Base-by-base conservation (phyloP, 495 filamentous ascomycete genomes). In the Elaphomyces granulatus region DNA sequence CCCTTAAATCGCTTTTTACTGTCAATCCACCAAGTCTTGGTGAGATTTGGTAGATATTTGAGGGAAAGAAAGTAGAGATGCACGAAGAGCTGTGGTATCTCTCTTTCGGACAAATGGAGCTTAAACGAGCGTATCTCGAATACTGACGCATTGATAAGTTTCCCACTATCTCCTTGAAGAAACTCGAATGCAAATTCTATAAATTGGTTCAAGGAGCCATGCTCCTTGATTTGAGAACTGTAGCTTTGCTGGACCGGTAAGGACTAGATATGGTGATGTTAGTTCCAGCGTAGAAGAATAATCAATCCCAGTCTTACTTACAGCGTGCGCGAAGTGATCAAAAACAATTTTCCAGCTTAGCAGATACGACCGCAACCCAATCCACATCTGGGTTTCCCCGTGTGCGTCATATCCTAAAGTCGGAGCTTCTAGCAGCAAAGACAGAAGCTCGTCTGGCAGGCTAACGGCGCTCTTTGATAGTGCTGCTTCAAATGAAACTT, bases 281-380 rank as follows among this genome's bases (percentile, higher is more conserved):
- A 36, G 17, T 38, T 38, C 59, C 42, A 60, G 57, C 36, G 31
- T 30, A 19, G 1, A 14, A n/a, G n/a, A n/a, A n/a, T n/a, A n/a
- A n/a, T n/a, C n/a, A n/a, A n/a, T n/a, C n/a, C n/a, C n/a, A n/a
- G n/a, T n/a, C n/a, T n/a, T n/a, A n/a, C 71, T 48, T 70, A 76
- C 74, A 4, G 87, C 75, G 32, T 79, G 76, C 36, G 70, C 63
- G 53, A 90, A 90, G 43, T 87, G 81, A 48, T 90, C 86, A 51
- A 93, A 95, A 2, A 94, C 73, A 10, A 96, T 61, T 41, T 84
- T 74, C 90, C 90, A 96, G 31, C 86, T 81, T 19, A 94, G 61
- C n/a, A 96, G 68, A 53, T 94, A 99, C 3, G 78, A 76, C 35
- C 82, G 68, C 47, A 70, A 37, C 44, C 61, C 39, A 4, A 59